Evolutionary conservation across 2,329 filamentous ascomycete genomes (phyloP), one percentile per base, ranked within the genome.

Genomic region (Aspergillus phoenicis): DNA sequence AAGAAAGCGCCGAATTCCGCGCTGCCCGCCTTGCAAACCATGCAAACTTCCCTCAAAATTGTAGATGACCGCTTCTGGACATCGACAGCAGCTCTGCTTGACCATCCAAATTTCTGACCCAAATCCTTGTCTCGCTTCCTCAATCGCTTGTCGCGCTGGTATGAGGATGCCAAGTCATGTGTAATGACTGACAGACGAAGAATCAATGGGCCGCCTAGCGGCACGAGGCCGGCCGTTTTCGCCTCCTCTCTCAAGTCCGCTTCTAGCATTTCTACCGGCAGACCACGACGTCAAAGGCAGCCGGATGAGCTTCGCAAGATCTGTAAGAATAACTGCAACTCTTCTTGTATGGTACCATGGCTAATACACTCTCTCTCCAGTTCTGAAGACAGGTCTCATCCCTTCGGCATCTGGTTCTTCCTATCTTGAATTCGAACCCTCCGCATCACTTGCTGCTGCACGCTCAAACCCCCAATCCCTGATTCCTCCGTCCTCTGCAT

Each of bases 381-480:
- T 94, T 75, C 83, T 98, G 48, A 93, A 95, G 76, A 97, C 94
- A 8, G 93, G 93, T 24, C 86, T 98, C 4, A 93, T 95, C 0
- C 94, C 95, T 17, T 96, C 94, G 13, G 95, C 95, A 11, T 95
- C 92, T 52, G 95, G 95, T 13, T 97, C 93, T 17, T 92, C 95
- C 58, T 99, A 81, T 66, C 71, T 80, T 61, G 75, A 82, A 76
- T 74, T 80, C 67, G 73, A 87, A 73, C 81, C 84, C 8, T 79
- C 83, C 11, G 75, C 72, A 76, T 62, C 70, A 73, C 58, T 76
- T 75, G 66, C 77, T 67, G 66, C 79, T 63, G 82, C 79, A 58
- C 78, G 76, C 72, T 73, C 76, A 36, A 75, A 73, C 17, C 71
- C 73, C 60, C 75, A 75, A 61, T 78, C 80, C 59, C 79, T 86